Evolutionary conservation across 345 rosid genomes (phyloP), one percentile per base, ranked within the genome.

Genomic region (Excoecaria agallocha): DNA sequence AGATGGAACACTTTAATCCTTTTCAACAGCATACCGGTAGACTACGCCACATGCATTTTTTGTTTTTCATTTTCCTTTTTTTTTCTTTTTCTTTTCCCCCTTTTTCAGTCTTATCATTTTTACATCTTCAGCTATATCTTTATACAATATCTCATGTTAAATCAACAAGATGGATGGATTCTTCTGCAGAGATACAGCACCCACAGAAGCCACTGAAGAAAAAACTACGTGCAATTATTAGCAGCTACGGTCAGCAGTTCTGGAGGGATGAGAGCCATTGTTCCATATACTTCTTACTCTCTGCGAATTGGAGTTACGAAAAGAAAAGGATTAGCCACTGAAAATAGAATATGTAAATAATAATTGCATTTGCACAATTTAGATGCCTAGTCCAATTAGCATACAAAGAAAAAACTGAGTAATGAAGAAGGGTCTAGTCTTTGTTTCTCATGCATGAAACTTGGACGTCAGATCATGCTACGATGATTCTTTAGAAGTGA

Each of bases 231-330:
- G 56, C 46, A 55, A 63, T 52, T 77, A 50, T 66, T 51, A 45
- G 76, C 5, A 24, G 49, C 41, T 22, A 67, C 38, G 7, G 68
- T 86, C 83, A 82, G 76, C 69, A 68, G 75, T 66, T 82, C 77
- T 82, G 91, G 69, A 90, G 82, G 30, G 86, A 74, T 56, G 87
- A 80, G 24, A 88, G 89, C 89, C 89, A 90, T 66, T 85, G 85
- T 67, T 90, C 91, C 85, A 87, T 83, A 57, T 77, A 86, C 72
- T 82, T 82, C 79, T 82, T 81, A 85, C 89, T 79, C 70, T 85
- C 95, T 90, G 87, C 77, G 74, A 11, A 79, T 67, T 39, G 52
- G 54, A 79, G 65, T 5, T 13, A 61, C 57, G 17, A 30, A 50
- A 17, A 30, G 30, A 30, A n/a, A 50, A 50, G 1, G 15, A n/a